A percentile compares a stretch with the other conserved stretches of the same genome.
Conservation (phyloP, 1,139 yeast species). For the Zygoascus hellenicus region DNA sequence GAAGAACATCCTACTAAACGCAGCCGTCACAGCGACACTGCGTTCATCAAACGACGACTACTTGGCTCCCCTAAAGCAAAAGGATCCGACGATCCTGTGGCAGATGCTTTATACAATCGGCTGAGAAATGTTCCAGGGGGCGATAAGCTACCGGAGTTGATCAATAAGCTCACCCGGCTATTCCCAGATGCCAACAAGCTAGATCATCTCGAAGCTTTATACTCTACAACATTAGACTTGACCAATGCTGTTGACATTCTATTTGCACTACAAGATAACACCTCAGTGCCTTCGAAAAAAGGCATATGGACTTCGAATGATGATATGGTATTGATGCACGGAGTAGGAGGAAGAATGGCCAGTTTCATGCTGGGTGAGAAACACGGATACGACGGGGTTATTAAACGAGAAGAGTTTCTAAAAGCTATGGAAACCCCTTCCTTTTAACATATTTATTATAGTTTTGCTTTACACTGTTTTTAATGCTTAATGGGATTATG, state of each 20-base stretch:
- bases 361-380: slow-evolving; percentile 6
- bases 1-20: neutral
- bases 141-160: slow-evolving; percentile 3
- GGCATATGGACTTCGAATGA: slow-evolving; percentile 13
- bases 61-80: neutral
- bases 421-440: neutral
- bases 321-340: slow-evolving; percentile 7
- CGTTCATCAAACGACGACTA: neutral
- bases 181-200: slow-evolving; percentile 5
- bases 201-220: slow-evolving; percentile 1
- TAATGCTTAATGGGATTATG: too few species aligned
- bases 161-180: slow-evolving; percentile 2
- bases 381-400: slow-evolving; percentile 7
- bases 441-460: too few species aligned
- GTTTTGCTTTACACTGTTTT: too few species aligned
- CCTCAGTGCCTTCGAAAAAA: slow-evolving; percentile 5
- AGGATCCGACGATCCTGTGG: neutral
- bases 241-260: slow-evolving; percentile 5
- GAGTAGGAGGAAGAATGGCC: slow-evolving; percentile 6
- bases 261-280: slow-evolving; percentile 5
- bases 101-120: neutral
- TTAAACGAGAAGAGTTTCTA: slow-evolving; percentile 3
- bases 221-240: slow-evolving; percentile 7
- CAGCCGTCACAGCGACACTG: neutral
- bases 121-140: slow-evolving; percentile 2